Evolutionary conservation across 441 rosid genomes (phyloP), one percentile per base, ranked within the genome.

Genomic region (Gossypium schwendimanii): DNA sequence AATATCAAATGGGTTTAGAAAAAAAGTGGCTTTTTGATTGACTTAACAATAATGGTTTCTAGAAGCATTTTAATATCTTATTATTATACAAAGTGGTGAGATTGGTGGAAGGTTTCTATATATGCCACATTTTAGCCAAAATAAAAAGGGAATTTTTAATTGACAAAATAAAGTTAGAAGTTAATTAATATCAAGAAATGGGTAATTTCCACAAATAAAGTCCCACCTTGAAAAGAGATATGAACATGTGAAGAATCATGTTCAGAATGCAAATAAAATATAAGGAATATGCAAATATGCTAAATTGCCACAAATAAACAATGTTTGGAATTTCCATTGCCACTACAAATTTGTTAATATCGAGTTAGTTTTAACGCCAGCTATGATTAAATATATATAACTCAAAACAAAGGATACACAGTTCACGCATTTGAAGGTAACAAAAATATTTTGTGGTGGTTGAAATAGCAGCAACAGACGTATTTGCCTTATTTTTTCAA

Each of bases 201-300:
- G 36, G 17, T 63, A 54, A 5, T 73, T 53, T 55, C 31, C 57
- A 21, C 49, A 54, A 1, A 12, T n/a, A 49, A n/a, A 31, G 57
- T 36, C 28, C 26, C 36, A 21, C 23, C 7, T 52, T 41, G 65
- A 49, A 45, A 44, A 44, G 69, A 69, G 69, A 73, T 69, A 59
- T 23, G 33, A 47, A 41, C 26, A 20, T 53, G 61, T 54, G 18
- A 9, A 33, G 60, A 33, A 31, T 39, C 15, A 18, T 63, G 8
- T 36, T 62, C n/a, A 6, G 24, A 33, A 62, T 31, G 0, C 31
- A 6, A n/a, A 6, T 28, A 14, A 26, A 26, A 26, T 26, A 26
- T 26, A 26, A 26, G 28, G 28, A 26, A 26, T 26, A 26, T 31
- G 33, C 33, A 31, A 31, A 4, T 31, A 31, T 31, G 36, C 36